These are phyloP conservation scores for Cryptococcus neoformans DNA, from an alignment of 1,284 basidiomycete species.

Conservation along the genomic window DNA sequence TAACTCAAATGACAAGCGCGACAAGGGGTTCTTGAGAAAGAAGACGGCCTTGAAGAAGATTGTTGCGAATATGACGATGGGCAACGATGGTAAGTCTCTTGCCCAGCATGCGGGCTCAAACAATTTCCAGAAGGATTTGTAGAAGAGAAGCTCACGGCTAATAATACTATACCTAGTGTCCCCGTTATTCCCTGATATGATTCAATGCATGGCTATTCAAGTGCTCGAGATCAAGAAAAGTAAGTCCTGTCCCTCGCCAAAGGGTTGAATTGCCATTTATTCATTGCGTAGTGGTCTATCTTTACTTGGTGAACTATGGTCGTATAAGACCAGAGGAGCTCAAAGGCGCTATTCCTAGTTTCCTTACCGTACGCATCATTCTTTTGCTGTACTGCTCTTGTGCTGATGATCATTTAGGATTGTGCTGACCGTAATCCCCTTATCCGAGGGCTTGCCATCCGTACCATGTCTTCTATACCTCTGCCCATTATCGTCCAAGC, in stretches of 20 bases:
- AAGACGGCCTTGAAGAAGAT: constrained; percentile 94
- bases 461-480: constrained; percentile 95
- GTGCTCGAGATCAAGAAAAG: constrained; percentile 99
- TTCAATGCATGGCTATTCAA: constrained; percentile 81
- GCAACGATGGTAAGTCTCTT: constrained; percentile 85
- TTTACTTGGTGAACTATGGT: constrained; percentile 98
- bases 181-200: constrained; percentile 90
- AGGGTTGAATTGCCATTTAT: neutral
- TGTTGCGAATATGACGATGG: constrained; percentile 94
- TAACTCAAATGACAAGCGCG: constrained; percentile 76
- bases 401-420: neutral
- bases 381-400: neutral
- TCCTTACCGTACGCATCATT: constrained; percentile 60
- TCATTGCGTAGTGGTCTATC: constrained; percentile 73
- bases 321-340: constrained; percentile 94
- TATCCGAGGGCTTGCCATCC: constrained; percentile 90
- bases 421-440: constrained; percentile 85
- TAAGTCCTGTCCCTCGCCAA: constrained; percentile 49
- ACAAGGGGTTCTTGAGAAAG: constrained; percentile 88
- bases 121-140: neutral
- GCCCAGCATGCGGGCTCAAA: neutral
- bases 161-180: constrained; percentile 64
- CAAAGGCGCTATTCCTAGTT: constrained; percentile 95
- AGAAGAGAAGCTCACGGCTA: neutral
- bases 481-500: constrained; percentile 98